A percentile compares a stretch with the other conserved stretches of the same genome.
Evolutionary conservation across 1,284 basidiomycete species (phyloP).

Genomic region (Leccinum cinnamomeum): DNA sequence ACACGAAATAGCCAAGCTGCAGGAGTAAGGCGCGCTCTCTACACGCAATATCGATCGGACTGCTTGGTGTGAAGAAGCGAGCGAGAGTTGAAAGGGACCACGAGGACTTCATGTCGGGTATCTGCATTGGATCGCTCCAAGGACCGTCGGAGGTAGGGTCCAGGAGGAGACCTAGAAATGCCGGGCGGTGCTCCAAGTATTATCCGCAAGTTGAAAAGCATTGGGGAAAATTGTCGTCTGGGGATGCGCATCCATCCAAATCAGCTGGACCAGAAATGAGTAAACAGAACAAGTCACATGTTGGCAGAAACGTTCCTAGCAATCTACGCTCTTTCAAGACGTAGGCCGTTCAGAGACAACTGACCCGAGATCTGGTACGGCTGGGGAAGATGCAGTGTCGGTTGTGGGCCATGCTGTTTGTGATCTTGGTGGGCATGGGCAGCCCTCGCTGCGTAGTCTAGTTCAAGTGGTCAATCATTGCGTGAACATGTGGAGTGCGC

Average conservation of each 20-base stretch:
- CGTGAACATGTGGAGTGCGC: slow-evolving; percentile 35
- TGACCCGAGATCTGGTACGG: slow-evolving; percentile 12
- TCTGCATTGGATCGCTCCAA: slow-evolving; percentile 39
- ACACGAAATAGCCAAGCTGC: slow-evolving; percentile 32
- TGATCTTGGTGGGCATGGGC: slow-evolving; percentile 29
- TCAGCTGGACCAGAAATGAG: not conserved
- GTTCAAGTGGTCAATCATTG: slow-evolving; percentile 33
- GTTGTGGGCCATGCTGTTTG: slow-evolving; percentile 20
- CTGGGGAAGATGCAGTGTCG: slow-evolving; percentile 21
- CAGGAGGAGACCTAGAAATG: slow-evolving; percentile 26
- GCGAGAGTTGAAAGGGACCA: slow-evolving; percentile 30
- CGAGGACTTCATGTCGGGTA: slow-evolving; percentile 40
- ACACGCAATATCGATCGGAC: slow-evolving; percentile 38
- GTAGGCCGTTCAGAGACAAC: slow-evolving; percentile 5
- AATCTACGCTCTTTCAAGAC: slow-evolving; percentile 1
- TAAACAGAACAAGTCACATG: slow-evolving; percentile 4
- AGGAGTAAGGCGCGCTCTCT: slow-evolving; percentile 34
- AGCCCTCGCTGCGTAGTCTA: slow-evolving; percentile 29
- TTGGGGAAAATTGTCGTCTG: slow-evolving; percentile 3
- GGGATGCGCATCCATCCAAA: slow-evolving; percentile 2
- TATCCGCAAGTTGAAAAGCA: slow-evolving; percentile 13
- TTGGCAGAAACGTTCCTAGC: slow-evolving; percentile 10
- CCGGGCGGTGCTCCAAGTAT: slow-evolving; percentile 23
- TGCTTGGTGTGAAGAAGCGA: slow-evolving; percentile 38
- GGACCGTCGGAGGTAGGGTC: slow-evolving; percentile 25